A percentile compares a stretch with the other conserved stretches of the same genome.
Conservation (phyloP, 2,329 filamentous ascomycete genomes). For the Bimuria novae-zelandiae region DNA sequence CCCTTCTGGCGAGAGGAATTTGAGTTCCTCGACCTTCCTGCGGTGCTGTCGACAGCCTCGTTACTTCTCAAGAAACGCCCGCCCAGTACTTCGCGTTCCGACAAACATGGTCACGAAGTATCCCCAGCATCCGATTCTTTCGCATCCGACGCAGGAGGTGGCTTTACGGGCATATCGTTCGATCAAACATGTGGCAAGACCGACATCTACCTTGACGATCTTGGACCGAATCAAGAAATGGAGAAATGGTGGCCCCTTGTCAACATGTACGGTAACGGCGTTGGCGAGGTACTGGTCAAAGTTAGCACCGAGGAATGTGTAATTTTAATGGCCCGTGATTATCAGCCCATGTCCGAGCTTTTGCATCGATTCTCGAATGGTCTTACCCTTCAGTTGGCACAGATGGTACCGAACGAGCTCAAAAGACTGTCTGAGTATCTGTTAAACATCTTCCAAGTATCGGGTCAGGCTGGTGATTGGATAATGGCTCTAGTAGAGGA, state of each 20-base stretch:
- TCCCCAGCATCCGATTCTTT: conserved; percentile 35
- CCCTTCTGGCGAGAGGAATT: conserved; percentile 85
- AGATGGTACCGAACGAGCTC: conserved; percentile 76
- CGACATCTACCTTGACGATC: conserved; percentile 78
- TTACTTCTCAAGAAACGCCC: conserved; percentile 70
- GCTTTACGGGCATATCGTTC: conserved; percentile 53
- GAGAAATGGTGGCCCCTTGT: conserved; percentile 86
- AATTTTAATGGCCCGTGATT: conserved; percentile 84
- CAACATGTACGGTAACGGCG: conserved; percentile 73
- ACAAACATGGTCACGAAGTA: conserved; percentile 46
- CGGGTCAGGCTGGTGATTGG: conserved; percentile 83
- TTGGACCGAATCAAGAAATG: conserved; percentile 75
- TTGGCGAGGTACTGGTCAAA: conserved; percentile 85
- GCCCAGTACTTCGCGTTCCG: conserved; percentile 43
- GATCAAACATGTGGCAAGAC: conserved; percentile 68
- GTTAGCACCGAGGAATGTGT: conserved; percentile 86
- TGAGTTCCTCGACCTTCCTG: conserved; percentile 74
- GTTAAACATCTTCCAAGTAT: conserved; percentile 94
- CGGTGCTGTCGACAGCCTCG: conserved; percentile 69
- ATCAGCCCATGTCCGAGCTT: conserved; percentile 78
- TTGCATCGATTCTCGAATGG: conserved; percentile 84
- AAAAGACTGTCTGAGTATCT: conserved; percentile 83
- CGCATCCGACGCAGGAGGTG: conserved; percentile 43
- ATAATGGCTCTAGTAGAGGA: conserved; percentile 92
- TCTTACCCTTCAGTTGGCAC: conserved; percentile 81